Conservation (phyloP, 2,329 filamentous ascomycete species). For the Clathrospora elynae region DNA sequence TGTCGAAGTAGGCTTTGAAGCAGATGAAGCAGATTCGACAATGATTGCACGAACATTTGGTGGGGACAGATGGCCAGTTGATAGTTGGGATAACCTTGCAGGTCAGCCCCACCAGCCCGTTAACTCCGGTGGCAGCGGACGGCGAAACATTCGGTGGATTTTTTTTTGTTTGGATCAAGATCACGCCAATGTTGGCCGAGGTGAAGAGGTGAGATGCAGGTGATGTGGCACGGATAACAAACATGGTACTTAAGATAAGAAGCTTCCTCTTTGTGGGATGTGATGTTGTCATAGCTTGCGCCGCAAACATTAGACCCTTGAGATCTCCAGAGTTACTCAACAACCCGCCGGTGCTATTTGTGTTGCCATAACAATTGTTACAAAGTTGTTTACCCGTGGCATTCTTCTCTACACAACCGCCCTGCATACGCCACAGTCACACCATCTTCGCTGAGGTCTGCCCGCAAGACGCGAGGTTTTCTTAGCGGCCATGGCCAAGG, state of each 20-base stretch:
- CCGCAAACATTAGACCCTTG: slow-evolving; percentile 14
- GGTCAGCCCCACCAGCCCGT: too few species aligned
- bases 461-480: slow-evolving; percentile 20
- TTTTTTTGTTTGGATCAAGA: too few species aligned
- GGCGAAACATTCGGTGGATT: too few species aligned
- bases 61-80: too few species aligned
- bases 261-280: slow-evolving; percentile 6
- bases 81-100: too few species aligned
- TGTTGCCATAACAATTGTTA: too few species aligned
- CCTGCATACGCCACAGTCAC: slow-evolving; percentile 15
- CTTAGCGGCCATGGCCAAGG: slow-evolving; percentile 48
- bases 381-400: too few species aligned
- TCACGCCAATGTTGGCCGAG: too few species aligned
- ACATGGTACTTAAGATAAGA: not conserved
- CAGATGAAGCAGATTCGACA: too few species aligned
- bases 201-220: not conserved
- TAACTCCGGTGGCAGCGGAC: too few species aligned
- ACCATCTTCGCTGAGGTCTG: slow-evolving; percentile 14
- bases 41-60: too few species aligned
- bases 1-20: not conserved
- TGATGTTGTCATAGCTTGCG: slow-evolving; percentile 32
- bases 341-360: not conserved
- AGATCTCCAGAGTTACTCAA: not conserved
- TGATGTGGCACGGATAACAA: slow-evolving; percentile 4
- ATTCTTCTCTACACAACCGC: slow-evolving; percentile 1